A percentile compares a stretch with the other conserved stretches of the same genome.
Conservation (phyloP, 352 stramenopile species). For the Globisporangium polare region DNA sequence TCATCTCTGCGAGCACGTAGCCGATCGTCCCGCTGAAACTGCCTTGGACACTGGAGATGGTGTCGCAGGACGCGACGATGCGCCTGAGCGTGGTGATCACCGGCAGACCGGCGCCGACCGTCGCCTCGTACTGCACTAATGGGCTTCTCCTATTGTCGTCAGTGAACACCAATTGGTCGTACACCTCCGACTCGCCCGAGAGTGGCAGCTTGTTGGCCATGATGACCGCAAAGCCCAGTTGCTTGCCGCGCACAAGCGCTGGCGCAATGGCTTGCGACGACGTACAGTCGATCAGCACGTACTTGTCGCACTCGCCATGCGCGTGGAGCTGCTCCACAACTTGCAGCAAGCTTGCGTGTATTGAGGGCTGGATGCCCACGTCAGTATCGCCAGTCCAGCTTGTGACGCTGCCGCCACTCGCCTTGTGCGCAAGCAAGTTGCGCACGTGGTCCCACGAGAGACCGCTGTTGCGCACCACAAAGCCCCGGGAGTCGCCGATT, state of each 20-base stretch:
- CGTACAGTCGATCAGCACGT: constrained; percentile 30
- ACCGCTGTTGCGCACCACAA: background rate
- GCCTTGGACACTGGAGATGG: constrained; percentile 41
- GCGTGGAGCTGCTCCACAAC: constrained; percentile 13
- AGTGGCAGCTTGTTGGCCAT: constrained; percentile 60
- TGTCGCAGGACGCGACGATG: constrained; percentile 45
- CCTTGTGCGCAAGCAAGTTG: constrained; percentile 6
- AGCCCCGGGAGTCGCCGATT: constrained; percentile 26
- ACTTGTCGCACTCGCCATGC: constrained; percentile 8
- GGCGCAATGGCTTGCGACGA: constrained; percentile 16
- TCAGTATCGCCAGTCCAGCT: background rate
- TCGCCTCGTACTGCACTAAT: constrained; percentile 49
- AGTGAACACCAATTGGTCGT: constrained; percentile 26
- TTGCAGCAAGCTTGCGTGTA: constrained; percentile 1
- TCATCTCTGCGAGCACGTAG: constrained; percentile 43
- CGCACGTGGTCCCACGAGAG: constrained; percentile 1
- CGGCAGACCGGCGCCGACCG: constrained; percentile 59
- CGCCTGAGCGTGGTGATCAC: constrained; percentile 45
- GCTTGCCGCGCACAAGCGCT: constrained; percentile 15
- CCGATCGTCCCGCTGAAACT: constrained; percentile 63
- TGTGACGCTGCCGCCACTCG: background rate
- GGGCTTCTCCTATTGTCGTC: constrained; percentile 8
- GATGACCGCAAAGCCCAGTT: constrained; percentile 28
- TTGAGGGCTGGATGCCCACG: background rate
- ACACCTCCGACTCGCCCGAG: constrained; percentile 24